A percentile compares a stretch with the other conserved stretches of the same genome.
Conservation (phyloP, 2,329 filamentous ascomycete genomes). For the Metarhizium humberi region DNA sequence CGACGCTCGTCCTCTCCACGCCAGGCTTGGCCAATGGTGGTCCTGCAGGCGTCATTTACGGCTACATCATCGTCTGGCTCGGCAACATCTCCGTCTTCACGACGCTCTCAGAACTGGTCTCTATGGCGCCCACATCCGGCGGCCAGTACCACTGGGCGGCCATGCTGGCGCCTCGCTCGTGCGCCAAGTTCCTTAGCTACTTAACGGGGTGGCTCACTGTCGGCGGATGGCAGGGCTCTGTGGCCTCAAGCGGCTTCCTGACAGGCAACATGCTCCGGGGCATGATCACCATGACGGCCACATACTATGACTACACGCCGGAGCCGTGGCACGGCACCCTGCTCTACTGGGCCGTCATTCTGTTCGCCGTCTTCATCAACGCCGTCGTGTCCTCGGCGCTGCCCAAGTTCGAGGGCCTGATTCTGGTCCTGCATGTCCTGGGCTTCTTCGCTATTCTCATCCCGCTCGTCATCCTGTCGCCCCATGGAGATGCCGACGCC, state of each 20-base stretch:
- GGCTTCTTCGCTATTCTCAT: slow-evolving; percentile 24
- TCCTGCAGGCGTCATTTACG: slow-evolving; percentile 42
- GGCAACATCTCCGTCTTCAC: slow-evolving; percentile 35
- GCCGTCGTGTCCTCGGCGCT: slow-evolving; percentile 34
- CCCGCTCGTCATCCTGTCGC: slow-evolving; percentile 20
- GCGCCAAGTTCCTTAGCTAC: slow-evolving; percentile 46
- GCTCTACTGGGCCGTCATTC: slow-evolving; percentile 36
- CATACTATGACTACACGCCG: slow-evolving; percentile 7
- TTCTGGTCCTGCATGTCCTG: slow-evolving; percentile 37
- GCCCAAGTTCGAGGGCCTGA: slow-evolving; percentile 39
- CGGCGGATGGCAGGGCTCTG: slow-evolving; percentile 33
- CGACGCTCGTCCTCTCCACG: slow-evolving; percentile 15
- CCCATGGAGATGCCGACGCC: slow-evolving; percentile 20
- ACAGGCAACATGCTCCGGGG: slow-evolving; percentile 39
- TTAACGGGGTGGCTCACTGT: slow-evolving; percentile 38
- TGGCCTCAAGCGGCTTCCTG: slow-evolving; percentile 28
- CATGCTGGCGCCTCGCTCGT: slow-evolving; percentile 35
- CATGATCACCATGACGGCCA: slow-evolving; percentile 18
- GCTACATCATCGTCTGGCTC: slow-evolving; percentile 37
- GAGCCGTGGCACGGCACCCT: slow-evolving; percentile 39
- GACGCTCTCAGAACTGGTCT: slow-evolving; percentile 30
- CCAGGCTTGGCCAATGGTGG: slow-evolving; percentile 32
- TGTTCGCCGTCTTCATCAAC: slow-evolving; percentile 40
- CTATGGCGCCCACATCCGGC: slow-evolving; percentile 40
- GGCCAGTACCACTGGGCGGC: slow-evolving; percentile 55